These are phyloP conservation scores for Suillus cothurnatus DNA, from an alignment of 768 basidiomycete species.

Conservation along the genomic window DNA sequence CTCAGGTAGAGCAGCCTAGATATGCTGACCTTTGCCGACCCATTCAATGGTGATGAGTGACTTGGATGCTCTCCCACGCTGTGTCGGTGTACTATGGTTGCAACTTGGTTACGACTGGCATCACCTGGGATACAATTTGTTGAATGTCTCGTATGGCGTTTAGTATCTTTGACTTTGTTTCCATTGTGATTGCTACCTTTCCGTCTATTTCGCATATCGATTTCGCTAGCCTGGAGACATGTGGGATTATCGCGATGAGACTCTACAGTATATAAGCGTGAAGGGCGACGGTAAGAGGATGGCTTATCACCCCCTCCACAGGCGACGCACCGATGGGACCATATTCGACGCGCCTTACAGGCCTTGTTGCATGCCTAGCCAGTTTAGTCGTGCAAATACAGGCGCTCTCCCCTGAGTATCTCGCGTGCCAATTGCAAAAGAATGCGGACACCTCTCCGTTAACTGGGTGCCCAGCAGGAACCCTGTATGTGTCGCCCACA, in stretches of 20 bases:
- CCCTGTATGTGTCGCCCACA: conserved; percentile 57
- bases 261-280: background rate
- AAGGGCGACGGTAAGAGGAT: background rate
- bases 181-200: background rate
- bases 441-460: conserved; percentile 43
- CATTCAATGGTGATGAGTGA: background rate
- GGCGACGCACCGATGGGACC: background rate
- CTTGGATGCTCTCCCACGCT: background rate
- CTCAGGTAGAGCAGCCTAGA: background rate
- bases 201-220: background rate
- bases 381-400: conserved; percentile 5
- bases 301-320: background rate
- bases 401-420: conserved; percentile 49
- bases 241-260: background rate
- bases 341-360: background rate
- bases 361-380: conserved; percentile 9
- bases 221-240: background rate
- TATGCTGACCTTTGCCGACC: background rate
- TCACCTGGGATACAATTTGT: background rate
- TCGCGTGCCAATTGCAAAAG: conserved; percentile 56
- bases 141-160: background rate
- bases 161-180: background rate
- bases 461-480: conserved; percentile 55
- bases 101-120: background rate
- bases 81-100: background rate